These are phyloP conservation scores for Phlegmacium glaucopus DNA, from an alignment of 768 basidiomycete species.

Conservation along the genomic window DNA sequence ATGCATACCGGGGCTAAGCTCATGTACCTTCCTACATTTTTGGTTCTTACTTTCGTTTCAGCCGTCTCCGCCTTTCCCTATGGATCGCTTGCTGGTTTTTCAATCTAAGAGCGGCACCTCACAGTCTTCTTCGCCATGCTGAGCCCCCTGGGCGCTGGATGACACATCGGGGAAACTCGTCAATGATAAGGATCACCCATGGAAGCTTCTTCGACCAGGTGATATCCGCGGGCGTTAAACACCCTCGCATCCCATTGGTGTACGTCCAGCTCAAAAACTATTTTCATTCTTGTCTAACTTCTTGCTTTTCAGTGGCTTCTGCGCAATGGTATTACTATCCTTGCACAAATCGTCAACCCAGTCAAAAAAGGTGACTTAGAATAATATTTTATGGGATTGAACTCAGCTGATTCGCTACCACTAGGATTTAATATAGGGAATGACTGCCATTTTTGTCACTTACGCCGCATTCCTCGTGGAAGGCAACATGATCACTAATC, in stretches of 20 bases:
- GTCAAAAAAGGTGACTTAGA: not conserved
- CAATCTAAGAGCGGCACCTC: too few species aligned
- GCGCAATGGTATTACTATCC: not conserved
- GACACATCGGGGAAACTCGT: conserved; percentile 17
- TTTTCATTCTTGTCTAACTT: not conserved
- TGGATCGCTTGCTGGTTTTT: too few species aligned
- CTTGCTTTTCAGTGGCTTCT: not conserved
- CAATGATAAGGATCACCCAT: conserved; percentile 16
- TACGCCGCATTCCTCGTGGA: conserved; percentile 16
- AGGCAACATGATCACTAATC: conserved; percentile 14
- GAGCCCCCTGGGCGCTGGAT: too few species aligned
- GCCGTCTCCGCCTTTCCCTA: too few species aligned
- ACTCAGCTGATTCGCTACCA: not conserved
- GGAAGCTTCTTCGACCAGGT: conserved; percentile 8
- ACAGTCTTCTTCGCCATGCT: too few species aligned
- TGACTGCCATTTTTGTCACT: conserved; percentile 12
- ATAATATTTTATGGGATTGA: not conserved
- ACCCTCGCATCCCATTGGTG: conserved; percentile 16
- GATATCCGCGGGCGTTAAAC: conserved; percentile 17
- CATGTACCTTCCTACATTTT: too few species aligned
- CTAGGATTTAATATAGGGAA: conserved; percentile 13
- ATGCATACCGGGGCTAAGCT: too few species aligned
- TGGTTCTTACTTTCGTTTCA: too few species aligned
- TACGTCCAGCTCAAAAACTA: not conserved
- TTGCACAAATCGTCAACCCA: not conserved